These are phyloP conservation scores for Penicillium robsamsonii DNA, from an alignment of 495 filamentous ascomycete genomes.

Conservation along the genomic window DNA sequence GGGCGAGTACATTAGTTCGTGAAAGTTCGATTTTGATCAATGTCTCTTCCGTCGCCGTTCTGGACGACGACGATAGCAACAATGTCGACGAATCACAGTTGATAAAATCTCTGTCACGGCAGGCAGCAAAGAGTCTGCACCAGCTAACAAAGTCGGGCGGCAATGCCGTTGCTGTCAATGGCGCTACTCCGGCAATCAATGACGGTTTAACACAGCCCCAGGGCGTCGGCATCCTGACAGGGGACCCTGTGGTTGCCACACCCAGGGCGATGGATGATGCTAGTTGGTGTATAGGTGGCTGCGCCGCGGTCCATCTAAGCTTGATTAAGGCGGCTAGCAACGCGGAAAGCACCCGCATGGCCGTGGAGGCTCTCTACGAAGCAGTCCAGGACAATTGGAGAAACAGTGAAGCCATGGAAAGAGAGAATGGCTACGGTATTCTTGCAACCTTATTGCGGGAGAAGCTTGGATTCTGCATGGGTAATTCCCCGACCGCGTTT, in stretches of 20 bases:
- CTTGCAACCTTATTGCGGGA: constrained; percentile 72
- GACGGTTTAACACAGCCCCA: constrained; percentile 76
- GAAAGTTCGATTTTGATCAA: constrained; percentile 84
- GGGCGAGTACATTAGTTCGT: constrained; percentile 75
- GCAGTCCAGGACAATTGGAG: constrained; percentile 87
- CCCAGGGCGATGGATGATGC: constrained; percentile 86
- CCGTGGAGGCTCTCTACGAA: constrained; percentile 79
- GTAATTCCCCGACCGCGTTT: constrained; percentile 22
- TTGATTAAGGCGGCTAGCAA: constrained; percentile 72
- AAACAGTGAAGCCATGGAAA: constrained; percentile 98
- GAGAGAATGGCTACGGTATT: constrained; percentile 91
- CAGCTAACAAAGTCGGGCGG: constrained; percentile 69
- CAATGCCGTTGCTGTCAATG: constrained; percentile 82
- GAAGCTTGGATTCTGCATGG: constrained; percentile 58
- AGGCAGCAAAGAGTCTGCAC: constrained; percentile 68
- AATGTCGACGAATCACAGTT: constrained; percentile 70
- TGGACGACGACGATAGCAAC: constrained; percentile 69
- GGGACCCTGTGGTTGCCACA: constrained; percentile 76
- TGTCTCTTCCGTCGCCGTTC: constrained; percentile 71
- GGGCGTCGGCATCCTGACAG: constrained; percentile 77
- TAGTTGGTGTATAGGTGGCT: constrained; percentile 88
- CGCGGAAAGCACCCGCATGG: constrained; percentile 65
- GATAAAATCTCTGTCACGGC: constrained; percentile 71
- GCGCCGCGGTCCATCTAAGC: constrained; percentile 78
- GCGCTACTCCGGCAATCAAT: constrained; percentile 82